Base-by-base conservation (phyloP, 2,329 filamentous ascomycete species). In the Xylaria arbuscula region DNA sequence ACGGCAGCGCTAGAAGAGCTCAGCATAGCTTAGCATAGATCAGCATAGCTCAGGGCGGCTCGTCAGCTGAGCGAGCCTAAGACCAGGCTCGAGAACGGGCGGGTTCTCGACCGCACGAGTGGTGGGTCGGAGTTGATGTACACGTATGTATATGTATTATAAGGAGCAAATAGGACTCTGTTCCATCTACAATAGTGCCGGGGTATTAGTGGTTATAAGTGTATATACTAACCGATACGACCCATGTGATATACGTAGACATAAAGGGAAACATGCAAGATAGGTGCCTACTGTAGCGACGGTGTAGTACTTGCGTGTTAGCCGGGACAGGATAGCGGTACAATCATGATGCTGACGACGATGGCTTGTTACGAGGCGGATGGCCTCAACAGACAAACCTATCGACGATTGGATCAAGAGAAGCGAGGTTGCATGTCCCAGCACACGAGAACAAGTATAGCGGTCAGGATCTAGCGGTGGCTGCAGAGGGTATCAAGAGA, bases 361-460 rank as follows among this genome's bases (percentile, higher is more conserved):
- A 19, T 56, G 24, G 47, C 51, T 61, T 64, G 50, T 60, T 57
- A 38, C 24, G 22, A 62, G 55, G 67, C 59, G 53, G 56, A 67
- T 66, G 65, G 66, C 55, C 68, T 65, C 60, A 60, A 51, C 45
- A 68, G 57, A 48, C 58, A 62, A 53, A 42, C 17, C 53, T 66
- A 64, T 56, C 64, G 53, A 60, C 64, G 66, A 75, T 75, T 76
- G 73, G 74, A 68, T 71, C 72, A 57, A 71, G 61, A 66, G 70
- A 76, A 76, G 72, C 72, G 72, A 76, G 70, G 68, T 73, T 73
- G 72, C 72, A 74, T 76, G 45, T 53, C n/a, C 61, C 56, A 61
- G 56, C 9, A 61, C 50, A 57, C 42, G 47, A 61, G 24, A 55
- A 38, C 57, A 47, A 59, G 59, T 56, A 60, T 47, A 47, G 58